A percentile compares a stretch with the other conserved stretches of the same genome.
Conservation (phyloP, 208 protist species). For the Angomonas deanei region DNA sequence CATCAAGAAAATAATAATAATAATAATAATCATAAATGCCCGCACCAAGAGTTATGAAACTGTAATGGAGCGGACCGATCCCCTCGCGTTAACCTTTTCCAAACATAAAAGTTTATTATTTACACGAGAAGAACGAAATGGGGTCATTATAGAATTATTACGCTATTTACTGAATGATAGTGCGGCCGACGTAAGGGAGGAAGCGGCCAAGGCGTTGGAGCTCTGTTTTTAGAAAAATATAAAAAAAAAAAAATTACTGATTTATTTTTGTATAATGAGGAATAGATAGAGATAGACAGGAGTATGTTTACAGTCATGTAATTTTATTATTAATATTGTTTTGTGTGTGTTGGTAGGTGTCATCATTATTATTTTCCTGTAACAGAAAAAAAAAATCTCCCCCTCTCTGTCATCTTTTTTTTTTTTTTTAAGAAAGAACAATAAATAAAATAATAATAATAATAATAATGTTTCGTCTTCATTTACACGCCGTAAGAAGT, state of each 20-base stretch:
- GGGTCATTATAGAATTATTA: conserved; percentile 57
- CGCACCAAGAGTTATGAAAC: not conserved
- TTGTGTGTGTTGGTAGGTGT: not conserved
- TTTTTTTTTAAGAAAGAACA: conserved; percentile 7
- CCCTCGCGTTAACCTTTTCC: not conserved
- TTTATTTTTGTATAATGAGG: not conserved
- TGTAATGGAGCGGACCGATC: not conserved
- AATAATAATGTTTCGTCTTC: not conserved
- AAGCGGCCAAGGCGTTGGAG: conserved; percentile 68
- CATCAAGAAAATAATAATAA: not conserved
- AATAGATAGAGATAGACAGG: not conserved
- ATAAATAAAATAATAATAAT: not conserved
- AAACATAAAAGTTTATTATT: conserved; percentile 22
- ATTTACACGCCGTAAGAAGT: not conserved
- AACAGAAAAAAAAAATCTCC: too few species aligned
- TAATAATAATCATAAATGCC: not conserved
- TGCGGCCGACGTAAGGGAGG: conserved; percentile 64
- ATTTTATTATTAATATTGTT: conserved; percentile 9
- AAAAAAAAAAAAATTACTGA: conserved; percentile 1
- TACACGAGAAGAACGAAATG: conserved; percentile 60
- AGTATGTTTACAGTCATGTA: not conserved
- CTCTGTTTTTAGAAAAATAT: conserved; percentile 50
- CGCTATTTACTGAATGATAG: conserved; percentile 66
- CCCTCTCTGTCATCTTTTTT: conserved; percentile 6
- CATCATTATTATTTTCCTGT: too few species aligned